Conservation (phyloP, 2,329 filamentous ascomycete genomes). For the Botrytis deweyae region DNA sequence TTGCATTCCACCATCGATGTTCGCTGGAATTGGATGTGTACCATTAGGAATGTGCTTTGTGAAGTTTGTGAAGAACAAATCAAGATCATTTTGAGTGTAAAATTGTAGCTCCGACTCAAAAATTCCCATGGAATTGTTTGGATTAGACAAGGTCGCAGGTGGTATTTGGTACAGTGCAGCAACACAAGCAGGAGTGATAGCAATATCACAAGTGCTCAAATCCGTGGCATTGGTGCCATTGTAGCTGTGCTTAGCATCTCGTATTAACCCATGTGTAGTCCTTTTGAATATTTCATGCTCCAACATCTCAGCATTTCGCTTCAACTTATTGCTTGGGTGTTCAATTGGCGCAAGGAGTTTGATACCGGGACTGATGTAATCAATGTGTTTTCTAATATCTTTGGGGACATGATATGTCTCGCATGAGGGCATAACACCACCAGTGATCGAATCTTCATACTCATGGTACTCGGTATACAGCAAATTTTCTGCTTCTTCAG, state of each 20-base stretch:
- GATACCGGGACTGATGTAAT: constrained; percentile 50
- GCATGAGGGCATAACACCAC: constrained; percentile 38
- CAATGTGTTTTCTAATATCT: constrained; percentile 49
- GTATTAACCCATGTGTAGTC: constrained; percentile 16
- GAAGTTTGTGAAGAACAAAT: constrained; percentile 39
- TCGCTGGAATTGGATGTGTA: constrained; percentile 38
- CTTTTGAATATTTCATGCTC: constrained; percentile 12
- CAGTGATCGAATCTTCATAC: constrained; percentile 48
- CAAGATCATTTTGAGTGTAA: constrained; percentile 42
- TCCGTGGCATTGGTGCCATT: constrained; percentile 45
- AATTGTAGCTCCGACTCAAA: constrained; percentile 42
- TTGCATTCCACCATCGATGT: constrained; percentile 43
- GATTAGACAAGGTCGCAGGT: constrained; percentile 20
- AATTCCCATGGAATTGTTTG: constrained; percentile 41
- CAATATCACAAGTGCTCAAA: constrained; percentile 37
- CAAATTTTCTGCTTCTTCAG: constrained; percentile 39
- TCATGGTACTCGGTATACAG: constrained; percentile 40
- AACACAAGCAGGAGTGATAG: constrained; percentile 35
- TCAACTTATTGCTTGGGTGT: constrained; percentile 25
- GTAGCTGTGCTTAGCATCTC: not conserved
- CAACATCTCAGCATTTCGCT: constrained; percentile 16
- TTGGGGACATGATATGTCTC: constrained; percentile 48
- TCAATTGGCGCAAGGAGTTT: constrained; percentile 45
- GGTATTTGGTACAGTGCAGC: constrained; percentile 41
- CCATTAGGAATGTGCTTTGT: constrained; percentile 36